Evolutionary conservation across 192 early-diverging fungal genomes (phyloP), one percentile per base, ranked within the genome.

Genomic region (Helicostylum pulchrum): DNA sequence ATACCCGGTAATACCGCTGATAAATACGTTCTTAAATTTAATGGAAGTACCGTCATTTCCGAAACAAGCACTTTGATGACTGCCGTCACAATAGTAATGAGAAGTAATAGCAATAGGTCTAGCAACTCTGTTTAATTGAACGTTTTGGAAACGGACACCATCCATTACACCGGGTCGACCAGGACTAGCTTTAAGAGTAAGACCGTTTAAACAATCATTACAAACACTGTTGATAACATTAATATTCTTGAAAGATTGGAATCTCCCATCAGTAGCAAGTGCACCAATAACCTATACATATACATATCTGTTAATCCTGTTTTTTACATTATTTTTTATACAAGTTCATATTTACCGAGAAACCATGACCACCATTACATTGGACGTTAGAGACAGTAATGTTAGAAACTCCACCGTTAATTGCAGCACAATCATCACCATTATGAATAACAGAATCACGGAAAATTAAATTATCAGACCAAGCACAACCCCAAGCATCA

Each of bases 361-460:
- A 66, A 45, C 65, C 65, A 14, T 66, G 65, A 23, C 57, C 48
- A 7, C 71, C 75, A 26, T 31, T 44, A 45, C 81, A 83, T 15
- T 62, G 42, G 65, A 66, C 67, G 46, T 69, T 72, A 12, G 54
- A 59, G n/a, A 82, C 73, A 9, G 46, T 66, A n/a, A 82, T 77
- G 45, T 80, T 78, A 20, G 73, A 66, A 36, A 36, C 34, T 5
- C 34, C 34, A 15, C 62, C 67, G 62, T 82, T 83, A 1, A 83
- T 47, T 14, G 81, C 81, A 55, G 77, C 45, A 50, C 81, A 83
- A 30, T 83, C 81, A 65, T 83, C 81, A 46, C 75, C 75, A 54
- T 83, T 77, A 46, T 67, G 63, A 11, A 82, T 53, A 19, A 61
- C 67, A 10, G 70, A 60, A 52, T 66, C 53, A 2, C 21, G 53